Percentiles rank a stretch among this genome's conserved stretches.
Evolutionary conservation across 306 rosid genomes (phyloP).

Genomic region (Castanea crenata): DNA sequence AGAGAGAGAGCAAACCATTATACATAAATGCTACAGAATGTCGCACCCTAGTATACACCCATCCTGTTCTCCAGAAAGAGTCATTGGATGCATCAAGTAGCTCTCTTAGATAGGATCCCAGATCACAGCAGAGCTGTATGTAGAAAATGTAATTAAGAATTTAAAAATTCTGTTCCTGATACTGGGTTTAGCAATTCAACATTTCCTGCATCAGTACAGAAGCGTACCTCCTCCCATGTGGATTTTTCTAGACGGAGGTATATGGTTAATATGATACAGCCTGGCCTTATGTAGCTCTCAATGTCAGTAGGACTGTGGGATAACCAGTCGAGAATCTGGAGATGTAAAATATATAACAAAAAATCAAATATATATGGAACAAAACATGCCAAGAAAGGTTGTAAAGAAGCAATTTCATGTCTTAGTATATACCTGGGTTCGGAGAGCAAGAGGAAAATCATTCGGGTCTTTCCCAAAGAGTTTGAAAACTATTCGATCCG

Average conservation of each 20-base stretch:
- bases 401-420: constrained; percentile 19
- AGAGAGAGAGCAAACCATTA: constrained; percentile 55
- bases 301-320: constrained; percentile 76
- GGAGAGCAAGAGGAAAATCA: constrained; percentile 68
- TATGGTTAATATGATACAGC: constrained; percentile 71
- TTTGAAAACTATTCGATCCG: constrained; percentile 89
- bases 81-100: constrained; percentile 60
- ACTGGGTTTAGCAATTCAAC: background rate
- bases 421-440: constrained; percentile 59
- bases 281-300: constrained; percentile 87
- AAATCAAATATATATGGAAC: constrained; percentile 12
- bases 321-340: constrained; percentile 71
- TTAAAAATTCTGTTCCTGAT: background rate
- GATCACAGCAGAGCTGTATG: constrained; percentile 63
- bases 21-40: constrained; percentile 65
- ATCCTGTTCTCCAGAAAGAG: constrained; percentile 85
- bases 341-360: constrained; percentile 16
- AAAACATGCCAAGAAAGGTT: constrained; percentile 17
- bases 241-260: constrained; percentile 59
- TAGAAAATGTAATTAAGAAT: constrained; percentile 1
- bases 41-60: constrained; percentile 69
- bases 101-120: constrained; percentile 61
- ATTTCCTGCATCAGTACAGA: constrained; percentile 16
- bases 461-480: constrained; percentile 89
- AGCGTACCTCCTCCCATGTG: constrained; percentile 75